phyloP scores from a whole-genome alignment of 129 eudicot genomes.

The Silybum marianum region DNA sequence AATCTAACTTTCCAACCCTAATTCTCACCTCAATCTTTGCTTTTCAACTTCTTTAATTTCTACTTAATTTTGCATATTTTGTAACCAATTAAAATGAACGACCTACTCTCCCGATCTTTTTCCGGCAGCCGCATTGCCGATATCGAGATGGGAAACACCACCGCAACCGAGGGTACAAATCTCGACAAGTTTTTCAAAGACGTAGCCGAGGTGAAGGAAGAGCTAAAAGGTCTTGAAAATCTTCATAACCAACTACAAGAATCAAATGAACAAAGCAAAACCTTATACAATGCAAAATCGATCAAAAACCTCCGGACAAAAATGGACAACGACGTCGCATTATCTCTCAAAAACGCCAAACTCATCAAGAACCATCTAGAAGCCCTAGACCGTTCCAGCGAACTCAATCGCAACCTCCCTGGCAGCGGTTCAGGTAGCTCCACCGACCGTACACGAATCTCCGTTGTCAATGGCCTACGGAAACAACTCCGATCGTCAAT shows the following conservation, averaged over 20 bases:
- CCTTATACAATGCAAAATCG: slow-evolving; percentile 57
- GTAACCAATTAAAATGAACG: slow-evolving; percentile 47
- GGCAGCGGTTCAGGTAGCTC: slow-evolving; percentile 82
- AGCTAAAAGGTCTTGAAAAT: slow-evolving; percentile 51
- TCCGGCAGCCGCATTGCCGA: slow-evolving; percentile 42
- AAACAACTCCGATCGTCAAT: slow-evolving; percentile 43
- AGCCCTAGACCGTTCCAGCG: slow-evolving; percentile 59
- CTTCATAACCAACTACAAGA: slow-evolving; percentile 52
- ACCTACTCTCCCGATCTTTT: slow-evolving; percentile 68
- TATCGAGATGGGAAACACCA: slow-evolving; percentile 43
- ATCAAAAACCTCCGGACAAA: slow-evolving; percentile 48
- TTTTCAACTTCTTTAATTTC: not conserved
- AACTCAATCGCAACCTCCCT: slow-evolving; percentile 53
- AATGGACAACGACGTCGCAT: slow-evolving; percentile 58
- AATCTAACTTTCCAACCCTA: slow-evolving; percentile 4
- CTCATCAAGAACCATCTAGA: slow-evolving; percentile 55
- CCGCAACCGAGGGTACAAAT: slow-evolving; percentile 36
- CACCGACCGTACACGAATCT: slow-evolving; percentile 66
- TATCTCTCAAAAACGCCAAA: slow-evolving; percentile 58
- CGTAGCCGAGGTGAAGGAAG: slow-evolving; percentile 62
- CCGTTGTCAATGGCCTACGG: slow-evolving; percentile 61
- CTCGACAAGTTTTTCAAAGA: slow-evolving; percentile 74
- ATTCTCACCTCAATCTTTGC: not conserved
- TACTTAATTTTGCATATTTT: not conserved
- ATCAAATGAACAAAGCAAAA: slow-evolving; percentile 64